Base-by-base conservation (phyloP, 2,329 filamentous ascomycete species). In the Teratosphaeriaceae sp. region DNA sequence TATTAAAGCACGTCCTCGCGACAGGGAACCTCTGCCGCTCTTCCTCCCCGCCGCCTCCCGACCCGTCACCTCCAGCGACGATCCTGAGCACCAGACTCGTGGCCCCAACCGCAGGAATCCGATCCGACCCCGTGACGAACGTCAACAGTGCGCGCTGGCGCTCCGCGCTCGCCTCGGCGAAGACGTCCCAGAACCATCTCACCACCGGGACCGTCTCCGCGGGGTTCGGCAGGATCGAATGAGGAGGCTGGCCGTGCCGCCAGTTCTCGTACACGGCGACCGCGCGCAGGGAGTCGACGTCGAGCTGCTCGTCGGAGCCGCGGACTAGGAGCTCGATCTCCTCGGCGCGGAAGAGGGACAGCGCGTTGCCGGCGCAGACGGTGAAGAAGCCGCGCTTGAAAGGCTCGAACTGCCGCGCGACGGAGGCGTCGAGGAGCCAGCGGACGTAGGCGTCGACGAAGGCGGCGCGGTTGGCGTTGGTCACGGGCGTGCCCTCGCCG, bases 311-410 rank as follows among this genome's bases (percentile, higher is more conserved):
- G 50, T 94, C 87, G 6, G 86, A 92, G 9, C 88, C 88, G 40
- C 88, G 76, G 4, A 96, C 78, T 1, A 95, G 74, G 3, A 94
- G 75, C 61, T 95, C 89, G 48, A 96, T 94, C 62, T 96, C 89
- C 61, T 95, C 88, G 0, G 89, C 84, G 13, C 86, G 79, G 64
- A 95, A 95, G 2, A 96, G 75, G 1, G 84, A 87, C 26, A 95
- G 72, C 0, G 89, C 88, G 59, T 92, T 94, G 26, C 88, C 87
- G 26, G 84, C 85, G 59, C 88, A 94, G 21, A 95, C 87, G 0
- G 85, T 94, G 62, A 88, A 96, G 65, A 96, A 96, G 1, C 89
- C 89, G 42, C 88, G 79, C 61, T 92, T 92, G 72, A 96, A 96
- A 1, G 89, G 88, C 60, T 94, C 88, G 51, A 94, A 96, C 58